These are phyloP conservation scores for Chamaecyparis obtusa DNA, from an alignment of 75 land plant genomes.

Conservation along the genomic window DNA sequence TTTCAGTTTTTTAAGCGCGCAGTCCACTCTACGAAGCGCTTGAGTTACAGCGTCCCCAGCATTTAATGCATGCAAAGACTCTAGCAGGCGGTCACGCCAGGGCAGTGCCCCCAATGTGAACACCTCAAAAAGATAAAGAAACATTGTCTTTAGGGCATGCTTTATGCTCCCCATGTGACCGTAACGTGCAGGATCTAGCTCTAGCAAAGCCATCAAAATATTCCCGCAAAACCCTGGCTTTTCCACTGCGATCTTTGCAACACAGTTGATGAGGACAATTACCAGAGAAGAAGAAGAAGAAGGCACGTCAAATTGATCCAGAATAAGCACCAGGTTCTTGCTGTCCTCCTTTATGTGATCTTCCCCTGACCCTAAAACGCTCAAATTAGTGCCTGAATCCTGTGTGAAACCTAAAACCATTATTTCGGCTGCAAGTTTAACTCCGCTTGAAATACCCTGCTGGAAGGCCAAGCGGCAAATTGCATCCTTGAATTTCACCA, in stretches of 20 bases:
- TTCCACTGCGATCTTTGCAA: slow-evolving; percentile 77
- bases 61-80: slow-evolving; percentile 58
- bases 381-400: slow-evolving; percentile 51
- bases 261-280: slow-evolving; percentile 34
- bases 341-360: slow-evolving; percentile 54
- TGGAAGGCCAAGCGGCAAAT: slow-evolving; percentile 62
- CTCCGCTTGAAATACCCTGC: slow-evolving; percentile 76
- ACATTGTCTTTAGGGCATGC: slow-evolving; percentile 75
- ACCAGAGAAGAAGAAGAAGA: neutral
- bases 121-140: slow-evolving; percentile 63
- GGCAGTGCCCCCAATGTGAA: slow-evolving; percentile 69
- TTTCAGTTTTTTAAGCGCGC: neutral
- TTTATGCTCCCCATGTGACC: slow-evolving; percentile 50
- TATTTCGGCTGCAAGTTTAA: slow-evolving; percentile 59
- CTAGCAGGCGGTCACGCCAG: slow-evolving; percentile 78
- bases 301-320: neutral
- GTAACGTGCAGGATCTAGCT: slow-evolving; percentile 60
- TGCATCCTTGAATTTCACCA: slow-evolving; percentile 67
- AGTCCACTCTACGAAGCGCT: neutral
- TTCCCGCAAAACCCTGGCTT: slow-evolving; percentile 89
- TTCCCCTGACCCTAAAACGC: slow-evolving; percentile 48
- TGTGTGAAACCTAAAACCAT: slow-evolving; percentile 76
- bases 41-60: slow-evolving; percentile 50
- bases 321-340: neutral
- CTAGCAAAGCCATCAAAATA: slow-evolving; percentile 76